Evolutionary conservation across 164 flowering plant species (phyloP).

Genomic region (grape (Vitis vinifera)): ASM3070453v1 NC_081817.1:2861001-2861500

Average conservation of each 20-base stretch:
- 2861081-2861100: too few species aligned
- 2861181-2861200: slow-evolving; percentile 56
- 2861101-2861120: too few species aligned
- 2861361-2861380: slow-evolving; percentile 67
- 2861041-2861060: slow-evolving; percentile 8
- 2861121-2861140: too few species aligned
- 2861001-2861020: slow-evolving; percentile 72
- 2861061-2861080: background rate
- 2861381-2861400: slow-evolving; percentile 61
- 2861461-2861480: slow-evolving; percentile 35
- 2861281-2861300: slow-evolving; percentile 70
- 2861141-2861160: too few species aligned
- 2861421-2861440: slow-evolving; percentile 64
- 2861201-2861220: slow-evolving; percentile 82
- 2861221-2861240: slow-evolving; percentile 75
- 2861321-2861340: slow-evolving; percentile 92
- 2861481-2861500: slow-evolving; percentile 37
- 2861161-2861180: background rate
- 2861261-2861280: slow-evolving; percentile 69
- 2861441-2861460: slow-evolving; percentile 33
- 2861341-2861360: slow-evolving; percentile 89
- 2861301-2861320: slow-evolving; percentile 85
- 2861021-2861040: slow-evolving; percentile 67
- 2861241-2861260: slow-evolving; percentile 76
- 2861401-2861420: slow-evolving; percentile 60